These are phyloP conservation scores for Echium plantagineum DNA, from an alignment of 257 asterid genomes.

Conservation along the genomic window DNA sequence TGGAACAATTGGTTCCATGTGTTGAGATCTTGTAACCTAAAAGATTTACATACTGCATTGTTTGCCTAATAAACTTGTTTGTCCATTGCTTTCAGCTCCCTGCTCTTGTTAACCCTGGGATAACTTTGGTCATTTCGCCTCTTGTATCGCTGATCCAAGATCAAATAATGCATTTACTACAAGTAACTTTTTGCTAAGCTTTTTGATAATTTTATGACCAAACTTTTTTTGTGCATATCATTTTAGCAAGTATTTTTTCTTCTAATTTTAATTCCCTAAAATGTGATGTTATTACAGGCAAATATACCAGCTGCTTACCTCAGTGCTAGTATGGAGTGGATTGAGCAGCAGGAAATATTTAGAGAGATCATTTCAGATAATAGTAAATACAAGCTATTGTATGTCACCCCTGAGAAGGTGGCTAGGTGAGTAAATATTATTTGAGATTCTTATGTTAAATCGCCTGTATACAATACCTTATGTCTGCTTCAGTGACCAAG, in stretches of 20 bases:
- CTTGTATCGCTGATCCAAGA: conserved; percentile 96
- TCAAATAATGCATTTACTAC: conserved; percentile 92
- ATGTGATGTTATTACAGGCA: conserved; percentile 38
- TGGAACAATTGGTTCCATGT: conserved; percentile 1
- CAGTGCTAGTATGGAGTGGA: conserved; percentile 95
- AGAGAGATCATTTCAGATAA: conserved; percentile 71
- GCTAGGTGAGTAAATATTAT: conserved; percentile 56
- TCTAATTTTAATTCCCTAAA: conserved; percentile 11
- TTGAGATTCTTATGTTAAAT: no score
- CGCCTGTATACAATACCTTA: no score
- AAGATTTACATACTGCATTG: not conserved
- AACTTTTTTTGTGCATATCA: not conserved
- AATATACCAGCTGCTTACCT: conserved; percentile 88
- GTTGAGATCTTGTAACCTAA: not conserved
- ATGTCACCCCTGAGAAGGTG: conserved; percentile 96
- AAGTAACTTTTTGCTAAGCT: conserved; percentile 34
- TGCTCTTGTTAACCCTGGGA: conserved; percentile 78
- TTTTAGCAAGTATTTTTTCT: conserved; percentile 1
- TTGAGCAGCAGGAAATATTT: conserved; percentile 91
- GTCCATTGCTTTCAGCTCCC: conserved; percentile 66
- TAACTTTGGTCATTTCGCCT: conserved; percentile 91
- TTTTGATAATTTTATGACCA: not conserved
- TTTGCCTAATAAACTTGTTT: not conserved
- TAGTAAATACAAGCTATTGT: conserved; percentile 75
- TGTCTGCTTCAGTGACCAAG: no score